These are phyloP conservation scores for Jacaranda copaia DNA, from an alignment of 257 asterid species.

Conservation along the genomic window DNA sequence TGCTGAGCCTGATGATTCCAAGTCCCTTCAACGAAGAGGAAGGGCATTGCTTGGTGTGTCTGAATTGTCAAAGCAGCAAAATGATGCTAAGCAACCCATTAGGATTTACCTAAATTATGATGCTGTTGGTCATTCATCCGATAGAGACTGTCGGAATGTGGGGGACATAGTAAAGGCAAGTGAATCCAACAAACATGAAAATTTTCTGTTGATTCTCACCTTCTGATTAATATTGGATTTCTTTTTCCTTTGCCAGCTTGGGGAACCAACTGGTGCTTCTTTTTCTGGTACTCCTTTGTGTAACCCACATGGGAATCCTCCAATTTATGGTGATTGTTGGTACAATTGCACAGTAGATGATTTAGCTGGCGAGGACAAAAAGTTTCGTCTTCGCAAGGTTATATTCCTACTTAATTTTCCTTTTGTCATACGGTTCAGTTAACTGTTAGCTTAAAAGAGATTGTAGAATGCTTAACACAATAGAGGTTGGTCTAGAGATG, in stretches of 20 bases:
- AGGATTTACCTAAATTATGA: constrained; percentile 93
- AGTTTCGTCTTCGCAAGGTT: constrained; percentile 94
- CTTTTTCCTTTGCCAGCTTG: constrained; percentile 63
- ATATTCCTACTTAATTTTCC: constrained; percentile 24
- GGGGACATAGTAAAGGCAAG: constrained; percentile 93
- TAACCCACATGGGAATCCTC: constrained; percentile 95
- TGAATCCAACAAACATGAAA: constrained; percentile 27
- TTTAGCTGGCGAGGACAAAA: constrained; percentile 94
- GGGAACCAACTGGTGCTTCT: constrained; percentile 92
- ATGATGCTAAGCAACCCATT: constrained; percentile 78
- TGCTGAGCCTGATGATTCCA: constrained; percentile 52
- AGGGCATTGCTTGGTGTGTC: constrained; percentile 70
- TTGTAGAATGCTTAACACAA: no score
- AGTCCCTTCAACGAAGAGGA: constrained; percentile 56
- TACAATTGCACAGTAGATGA: constrained; percentile 94
- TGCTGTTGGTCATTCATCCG: constrained; percentile 97
- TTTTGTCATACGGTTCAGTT: neutral
- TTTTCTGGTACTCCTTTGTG: constrained; percentile 87
- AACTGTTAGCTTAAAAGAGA: no score
- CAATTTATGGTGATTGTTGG: constrained; percentile 96
- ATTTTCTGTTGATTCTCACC: neutral
- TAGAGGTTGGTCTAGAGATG: neutral
- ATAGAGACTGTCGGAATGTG: constrained; percentile 85
- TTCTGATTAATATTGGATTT: constrained; percentile 28
- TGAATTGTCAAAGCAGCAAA: constrained; percentile 43